Conservation (phyloP, 805 yeast genomes). For the Kluyveromyces siamensis region DNA sequence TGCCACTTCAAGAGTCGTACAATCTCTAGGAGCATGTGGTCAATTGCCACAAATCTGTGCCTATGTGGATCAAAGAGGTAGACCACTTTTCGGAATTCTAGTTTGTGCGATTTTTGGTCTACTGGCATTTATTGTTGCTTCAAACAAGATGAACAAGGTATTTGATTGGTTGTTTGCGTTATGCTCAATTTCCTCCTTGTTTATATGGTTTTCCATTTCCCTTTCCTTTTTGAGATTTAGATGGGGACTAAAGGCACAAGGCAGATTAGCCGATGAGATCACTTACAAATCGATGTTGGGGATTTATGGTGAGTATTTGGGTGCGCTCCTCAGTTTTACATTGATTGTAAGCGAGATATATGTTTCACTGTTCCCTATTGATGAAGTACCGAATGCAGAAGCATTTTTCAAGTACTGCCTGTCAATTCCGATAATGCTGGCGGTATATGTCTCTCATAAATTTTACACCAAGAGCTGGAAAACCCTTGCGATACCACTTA, state of each 20-base stretch:
- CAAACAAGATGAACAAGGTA: constrained; percentile 40
- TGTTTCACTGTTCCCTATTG: constrained; percentile 68
- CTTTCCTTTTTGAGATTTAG: constrained; percentile 54
- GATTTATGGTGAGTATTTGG: constrained; percentile 54
- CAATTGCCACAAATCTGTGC: constrained; percentile 49
- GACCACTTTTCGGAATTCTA: constrained; percentile 52
- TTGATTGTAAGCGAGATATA: constrained; percentile 72
- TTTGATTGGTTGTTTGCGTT: constrained; percentile 57
- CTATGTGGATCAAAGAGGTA: constrained; percentile 56
- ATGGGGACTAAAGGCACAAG: constrained; percentile 52
- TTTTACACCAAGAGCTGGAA: constrained; percentile 35
- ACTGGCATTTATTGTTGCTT: constrained; percentile 48
- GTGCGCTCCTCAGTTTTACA: constrained; percentile 44
- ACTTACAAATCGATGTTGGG: constrained; percentile 62
- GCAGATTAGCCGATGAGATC: constrained; percentile 59
- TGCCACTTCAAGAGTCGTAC: constrained; percentile 57
- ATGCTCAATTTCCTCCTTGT: constrained; percentile 50
- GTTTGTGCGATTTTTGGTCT: constrained; percentile 46
- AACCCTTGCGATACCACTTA: constrained; percentile 32
- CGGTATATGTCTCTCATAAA: constrained; percentile 49
- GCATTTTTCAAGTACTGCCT: constrained; percentile 58
- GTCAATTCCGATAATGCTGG: constrained; percentile 55
- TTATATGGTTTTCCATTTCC: constrained; percentile 56
- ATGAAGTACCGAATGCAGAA: constrained; percentile 40
- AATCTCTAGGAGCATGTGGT: constrained; percentile 54